These are phyloP conservation scores for Luvunga scandens DNA, from an alignment of 345 rosid genomes.

Conservation along the genomic window DNA sequence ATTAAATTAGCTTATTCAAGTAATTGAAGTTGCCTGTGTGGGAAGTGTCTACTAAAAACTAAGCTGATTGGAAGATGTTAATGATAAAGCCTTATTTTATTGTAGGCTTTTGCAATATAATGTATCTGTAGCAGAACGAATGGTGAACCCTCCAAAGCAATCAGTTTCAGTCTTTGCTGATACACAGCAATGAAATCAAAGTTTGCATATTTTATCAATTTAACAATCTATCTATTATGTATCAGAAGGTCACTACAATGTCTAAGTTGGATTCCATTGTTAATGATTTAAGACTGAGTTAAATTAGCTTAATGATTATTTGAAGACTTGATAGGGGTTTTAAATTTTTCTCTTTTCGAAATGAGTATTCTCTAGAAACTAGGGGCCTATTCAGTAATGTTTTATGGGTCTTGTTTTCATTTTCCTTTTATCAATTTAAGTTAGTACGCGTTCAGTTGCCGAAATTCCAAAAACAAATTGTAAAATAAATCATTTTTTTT, in stretches of 20 bases:
- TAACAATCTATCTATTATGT: conserved; percentile 87
- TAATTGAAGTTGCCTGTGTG: background rate
- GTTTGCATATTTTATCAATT: conserved; percentile 94
- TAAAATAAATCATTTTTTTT: too few species aligned
- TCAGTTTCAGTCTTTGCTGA: conserved; percentile 97
- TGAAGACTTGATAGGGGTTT: background rate
- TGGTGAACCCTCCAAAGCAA: conserved; percentile 95
- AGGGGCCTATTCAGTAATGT: too few species aligned
- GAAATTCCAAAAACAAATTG: too few species aligned
- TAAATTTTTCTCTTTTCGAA: background rate
- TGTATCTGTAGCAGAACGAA: conserved; percentile 60
- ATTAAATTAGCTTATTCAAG: background rate
- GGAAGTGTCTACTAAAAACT: conserved; percentile 14
- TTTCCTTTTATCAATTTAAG: too few species aligned
- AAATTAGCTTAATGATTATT: background rate
- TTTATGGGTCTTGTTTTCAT: too few species aligned
- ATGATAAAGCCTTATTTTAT: conserved; percentile 96
- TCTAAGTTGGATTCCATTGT: conserved; percentile 7
- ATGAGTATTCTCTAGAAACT: background rate
- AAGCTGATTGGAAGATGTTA: conserved; percentile 73
- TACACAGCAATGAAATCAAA: conserved; percentile 92
- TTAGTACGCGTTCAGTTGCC: too few species aligned
- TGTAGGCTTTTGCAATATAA: conserved; percentile 78
- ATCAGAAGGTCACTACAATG: conserved; percentile 67
- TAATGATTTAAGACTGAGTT: background rate